A percentile compares a stretch with the other conserved stretches of the same genome.
Evolutionary conservation across 257 asterid genomes (phyloP).

Genomic region (Plectranthus barbatus): DNA sequence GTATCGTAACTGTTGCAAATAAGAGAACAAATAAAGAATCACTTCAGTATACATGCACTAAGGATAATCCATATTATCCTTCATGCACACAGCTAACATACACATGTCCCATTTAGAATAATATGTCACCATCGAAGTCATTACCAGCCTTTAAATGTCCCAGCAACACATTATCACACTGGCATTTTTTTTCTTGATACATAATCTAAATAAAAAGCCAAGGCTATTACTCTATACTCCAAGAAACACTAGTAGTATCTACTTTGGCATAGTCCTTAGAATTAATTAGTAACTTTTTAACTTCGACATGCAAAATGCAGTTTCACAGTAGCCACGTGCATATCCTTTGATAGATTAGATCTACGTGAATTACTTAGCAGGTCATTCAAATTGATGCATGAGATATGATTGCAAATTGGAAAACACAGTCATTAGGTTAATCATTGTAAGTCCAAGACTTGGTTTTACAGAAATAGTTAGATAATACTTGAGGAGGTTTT

Average conservation of each 20-base stretch:
- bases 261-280: not conserved
- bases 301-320: not conserved
- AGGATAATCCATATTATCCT: not conserved
- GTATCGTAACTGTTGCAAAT: slow-evolving; percentile 53
- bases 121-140: not conserved
- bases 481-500: too few relatives aligned
- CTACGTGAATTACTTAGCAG: not conserved
- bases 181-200: not conserved
- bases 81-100: not conserved
- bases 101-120: not conserved
- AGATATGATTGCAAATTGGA: not conserved
- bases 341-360: not conserved
- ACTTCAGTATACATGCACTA: not conserved
- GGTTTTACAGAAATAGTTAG: too few relatives aligned
- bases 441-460: not conserved
- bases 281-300: not conserved
- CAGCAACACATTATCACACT: not conserved
- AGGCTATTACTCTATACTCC: not conserved
- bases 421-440: too few relatives aligned
- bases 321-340: not conserved
- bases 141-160: not conserved
- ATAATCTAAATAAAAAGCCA: not conserved
- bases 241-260: not conserved
- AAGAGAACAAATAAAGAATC: slow-evolving; percentile 12
- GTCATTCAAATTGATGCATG: not conserved